These are phyloP conservation scores for Fusarium denticulatum DNA, from an alignment of 2,329 filamentous ascomycete genomes.

Conservation along the genomic window DNA sequence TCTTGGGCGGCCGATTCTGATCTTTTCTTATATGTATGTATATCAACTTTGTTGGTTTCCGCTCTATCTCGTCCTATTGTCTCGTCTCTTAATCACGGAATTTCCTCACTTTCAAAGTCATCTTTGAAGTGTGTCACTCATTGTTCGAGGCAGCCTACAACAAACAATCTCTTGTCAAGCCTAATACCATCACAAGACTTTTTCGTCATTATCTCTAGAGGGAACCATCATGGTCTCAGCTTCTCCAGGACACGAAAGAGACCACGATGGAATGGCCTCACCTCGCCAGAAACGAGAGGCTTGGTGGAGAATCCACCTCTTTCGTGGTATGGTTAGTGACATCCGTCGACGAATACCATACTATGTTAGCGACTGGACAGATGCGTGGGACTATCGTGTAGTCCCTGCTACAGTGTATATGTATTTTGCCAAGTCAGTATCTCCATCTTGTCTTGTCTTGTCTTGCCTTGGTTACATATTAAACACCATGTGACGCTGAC, in stretches of 20 bases:
- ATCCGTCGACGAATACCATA: conserved; percentile 77
- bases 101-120: not conserved
- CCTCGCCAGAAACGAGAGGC: conserved; percentile 20
- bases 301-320: conserved; percentile 82
- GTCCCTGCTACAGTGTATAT: conserved; percentile 90
- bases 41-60: not conserved
- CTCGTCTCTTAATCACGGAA: not conserved
- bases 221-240: conserved; percentile 18
- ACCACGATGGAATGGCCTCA: not conserved
- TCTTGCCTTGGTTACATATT: not conserved
- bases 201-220: not conserved
- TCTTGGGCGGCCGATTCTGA: not conserved
- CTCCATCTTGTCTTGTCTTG: not conserved
- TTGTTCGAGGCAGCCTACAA: not conserved
- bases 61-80: not conserved
- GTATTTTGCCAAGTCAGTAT: conserved; percentile 88
- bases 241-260: conserved; percentile 11
- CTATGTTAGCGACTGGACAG: conserved; percentile 83
- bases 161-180: not conserved
- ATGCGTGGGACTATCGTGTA: conserved; percentile 91
- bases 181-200: not conserved
- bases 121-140: not conserved
- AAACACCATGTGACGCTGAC: conserved; percentile 16
- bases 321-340: conserved; percentile 84
- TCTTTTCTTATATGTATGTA: not conserved